A percentile compares a stretch with the other conserved stretches of the same genome.
Evolutionary conservation across 352 stramenopile genomes (phyloP).

Genomic region (Phytophthora uliginosa): DNA sequence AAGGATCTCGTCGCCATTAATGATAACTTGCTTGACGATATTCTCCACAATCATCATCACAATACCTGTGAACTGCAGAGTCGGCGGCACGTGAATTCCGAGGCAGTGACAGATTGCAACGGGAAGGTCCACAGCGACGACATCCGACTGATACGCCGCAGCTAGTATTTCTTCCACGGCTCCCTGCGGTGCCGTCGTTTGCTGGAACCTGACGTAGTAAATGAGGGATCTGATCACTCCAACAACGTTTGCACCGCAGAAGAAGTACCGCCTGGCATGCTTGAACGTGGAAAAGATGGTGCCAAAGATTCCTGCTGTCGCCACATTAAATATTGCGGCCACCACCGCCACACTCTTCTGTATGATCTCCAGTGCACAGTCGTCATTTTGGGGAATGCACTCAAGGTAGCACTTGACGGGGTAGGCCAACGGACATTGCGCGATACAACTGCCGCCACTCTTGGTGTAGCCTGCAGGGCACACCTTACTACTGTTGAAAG

Average conservation of each 20-base stretch:
- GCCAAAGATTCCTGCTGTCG: constrained; percentile 28
- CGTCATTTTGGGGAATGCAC: constrained; percentile 22
- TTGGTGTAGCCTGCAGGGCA: constrained; percentile 21
- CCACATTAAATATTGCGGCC: constrained; percentile 28
- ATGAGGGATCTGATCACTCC: constrained; percentile 27
- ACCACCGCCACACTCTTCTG: constrained; percentile 19
- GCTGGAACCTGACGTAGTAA: constrained; percentile 27
- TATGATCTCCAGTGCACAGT: constrained; percentile 12
- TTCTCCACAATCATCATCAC: constrained; percentile 33
- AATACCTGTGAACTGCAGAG: constrained; percentile 21
- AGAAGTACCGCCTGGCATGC: constrained; percentile 13
- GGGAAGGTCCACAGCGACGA: constrained; percentile 31
- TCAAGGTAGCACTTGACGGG: constrained; percentile 27
- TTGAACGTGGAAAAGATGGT: constrained; percentile 11
- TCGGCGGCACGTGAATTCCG: constrained; percentile 21
- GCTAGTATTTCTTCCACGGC: constrained; percentile 19
- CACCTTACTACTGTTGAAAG: constrained; percentile 19
- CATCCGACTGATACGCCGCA: constrained; percentile 30
- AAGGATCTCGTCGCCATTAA: constrained; percentile 30
- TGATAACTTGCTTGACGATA: constrained; percentile 29
- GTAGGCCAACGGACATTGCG: constrained; percentile 55
- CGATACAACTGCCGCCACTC: constrained; percentile 11
- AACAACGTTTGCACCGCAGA: constrained; percentile 32
- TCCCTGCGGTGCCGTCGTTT: constrained; percentile 24
- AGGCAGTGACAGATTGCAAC: constrained; percentile 33